Evolutionary conservation across 352 stramenopile species (phyloP).

Genomic region (Pythium biforme): DNA sequence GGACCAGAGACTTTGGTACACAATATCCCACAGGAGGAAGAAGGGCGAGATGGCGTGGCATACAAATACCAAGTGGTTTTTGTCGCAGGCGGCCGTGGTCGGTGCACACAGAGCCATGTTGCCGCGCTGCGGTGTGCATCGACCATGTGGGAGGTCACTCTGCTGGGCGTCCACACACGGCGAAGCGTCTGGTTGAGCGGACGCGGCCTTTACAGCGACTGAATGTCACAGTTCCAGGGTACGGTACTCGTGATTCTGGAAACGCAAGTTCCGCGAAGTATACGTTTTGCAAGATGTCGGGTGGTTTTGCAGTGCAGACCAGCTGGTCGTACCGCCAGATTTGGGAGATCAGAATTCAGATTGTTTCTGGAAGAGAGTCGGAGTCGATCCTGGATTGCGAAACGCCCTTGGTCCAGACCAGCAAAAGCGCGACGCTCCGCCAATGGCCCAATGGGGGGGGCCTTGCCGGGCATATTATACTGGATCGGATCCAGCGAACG

Average conservation of each 20-base stretch:
- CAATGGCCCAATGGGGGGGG: too few species aligned
- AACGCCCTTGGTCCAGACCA: background rate
- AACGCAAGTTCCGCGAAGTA: background rate
- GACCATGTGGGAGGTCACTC: background rate
- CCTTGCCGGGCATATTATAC: too few species aligned
- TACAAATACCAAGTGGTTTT: conserved; percentile 25
- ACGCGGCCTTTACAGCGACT: conserved; percentile 11
- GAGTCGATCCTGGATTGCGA: background rate
- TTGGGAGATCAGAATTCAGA: background rate
- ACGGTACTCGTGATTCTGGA: conserved; percentile 13
- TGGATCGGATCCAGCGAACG: too few species aligned
- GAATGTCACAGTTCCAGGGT: conserved; percentile 4
- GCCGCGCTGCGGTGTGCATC: background rate
- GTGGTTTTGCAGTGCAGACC: conserved; percentile 7
- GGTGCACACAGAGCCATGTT: background rate
- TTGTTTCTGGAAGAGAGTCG: conserved; percentile 22
- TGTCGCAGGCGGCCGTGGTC: background rate
- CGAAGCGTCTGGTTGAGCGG: background rate
- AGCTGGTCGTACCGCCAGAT: conserved; percentile 6
- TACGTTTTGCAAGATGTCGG: background rate
- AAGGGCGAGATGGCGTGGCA: background rate
- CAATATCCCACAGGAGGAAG: too few species aligned
- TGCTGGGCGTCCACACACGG: background rate
- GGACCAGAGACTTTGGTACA: background rate
- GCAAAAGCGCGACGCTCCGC: conserved; percentile 1